Conservation (phyloP, 2,329 filamentous ascomycete genomes). For the Tolypocladium sp. region DNA sequence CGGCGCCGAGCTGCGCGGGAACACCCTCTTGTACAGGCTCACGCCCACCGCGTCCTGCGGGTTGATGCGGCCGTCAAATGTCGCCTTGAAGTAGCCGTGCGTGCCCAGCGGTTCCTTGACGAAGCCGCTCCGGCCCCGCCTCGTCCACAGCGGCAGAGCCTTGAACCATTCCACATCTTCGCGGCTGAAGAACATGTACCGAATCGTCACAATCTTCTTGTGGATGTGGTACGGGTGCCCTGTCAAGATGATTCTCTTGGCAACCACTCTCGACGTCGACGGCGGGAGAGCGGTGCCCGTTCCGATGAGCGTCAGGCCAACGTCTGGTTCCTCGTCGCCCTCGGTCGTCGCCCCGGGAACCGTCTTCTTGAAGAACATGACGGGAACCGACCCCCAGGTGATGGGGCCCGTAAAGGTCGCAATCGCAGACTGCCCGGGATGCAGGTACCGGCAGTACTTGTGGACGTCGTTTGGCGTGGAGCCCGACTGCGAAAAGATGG, state of each 20-base stretch:
- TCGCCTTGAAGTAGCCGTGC: slow-evolving; percentile 99
- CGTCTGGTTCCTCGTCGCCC: slow-evolving; percentile 33
- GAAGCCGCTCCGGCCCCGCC: slow-evolving; percentile 75
- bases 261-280: slow-evolving; percentile 68
- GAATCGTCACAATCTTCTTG: slow-evolving; percentile 91
- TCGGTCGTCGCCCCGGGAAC: slow-evolving; percentile 30
- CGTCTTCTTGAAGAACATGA: slow-evolving; percentile 72
- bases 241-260: slow-evolving; percentile 88
- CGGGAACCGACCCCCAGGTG: slow-evolving; percentile 86
- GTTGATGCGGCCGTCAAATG: slow-evolving; percentile 92
- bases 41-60: slow-evolving; percentile 90
- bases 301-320: slow-evolving; percentile 63
- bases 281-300: slow-evolving; percentile 83
- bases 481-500: slow-evolving; percentile 81
- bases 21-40: slow-evolving; percentile 78
- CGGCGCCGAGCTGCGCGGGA: slow-evolving; percentile 58
- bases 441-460: slow-evolving; percentile 88
- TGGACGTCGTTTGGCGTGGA: slow-evolving; percentile 94
- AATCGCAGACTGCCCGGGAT: slow-evolving; percentile 82
- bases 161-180: slow-evolving; percentile 98
- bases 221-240: slow-evolving; percentile 98
- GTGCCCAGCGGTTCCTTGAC: slow-evolving; percentile 93
- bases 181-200: slow-evolving; percentile 99
- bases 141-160: slow-evolving; percentile 90
- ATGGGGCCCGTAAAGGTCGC: slow-evolving; percentile 85